These are phyloP conservation scores for Cercospora zeae-maydis DNA, from an alignment of 2,329 filamentous ascomycete species.

Conservation along the genomic window DNA sequence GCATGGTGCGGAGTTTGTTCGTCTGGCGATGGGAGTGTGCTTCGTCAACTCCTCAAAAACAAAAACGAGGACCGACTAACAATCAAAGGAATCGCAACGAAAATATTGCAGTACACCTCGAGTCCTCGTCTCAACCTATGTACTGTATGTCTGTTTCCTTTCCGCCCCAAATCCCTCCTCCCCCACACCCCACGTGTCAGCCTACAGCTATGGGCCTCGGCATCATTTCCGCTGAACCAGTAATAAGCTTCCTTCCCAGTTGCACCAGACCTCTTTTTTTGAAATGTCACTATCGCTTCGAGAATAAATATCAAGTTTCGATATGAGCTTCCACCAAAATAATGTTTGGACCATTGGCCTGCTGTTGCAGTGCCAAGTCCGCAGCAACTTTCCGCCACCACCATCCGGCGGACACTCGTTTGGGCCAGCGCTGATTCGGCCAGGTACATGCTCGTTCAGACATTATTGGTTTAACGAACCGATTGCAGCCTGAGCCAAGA, in stretches of 20 bases:
- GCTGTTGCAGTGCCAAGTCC: not conserved
- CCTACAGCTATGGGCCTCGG: not conserved
- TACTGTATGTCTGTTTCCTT: too few species aligned
- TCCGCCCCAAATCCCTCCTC: not conserved
- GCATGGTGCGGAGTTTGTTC: too few species aligned
- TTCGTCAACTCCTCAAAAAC: too few species aligned
- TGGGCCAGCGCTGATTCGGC: not conserved
- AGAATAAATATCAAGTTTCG: not conserved
- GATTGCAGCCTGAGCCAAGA: not conserved
- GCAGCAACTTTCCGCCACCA: too few species aligned
- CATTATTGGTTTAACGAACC: too few species aligned
- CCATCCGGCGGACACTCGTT: too few species aligned
- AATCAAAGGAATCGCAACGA: too few species aligned
- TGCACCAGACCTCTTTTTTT: not conserved
- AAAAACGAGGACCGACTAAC: too few species aligned
- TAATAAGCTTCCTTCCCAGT: not conserved
- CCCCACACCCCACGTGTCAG: not conserved
- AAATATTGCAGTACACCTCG: too few species aligned
- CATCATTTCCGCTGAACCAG: not conserved
- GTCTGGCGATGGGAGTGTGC: too few species aligned
- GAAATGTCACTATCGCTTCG: too few species aligned
- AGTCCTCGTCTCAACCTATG: too few species aligned
- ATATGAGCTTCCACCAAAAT: not conserved
- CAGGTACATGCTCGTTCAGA: not conserved
- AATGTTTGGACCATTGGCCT: not conserved